Conservation (phyloP, 2,329 filamentous ascomycete genomes). For the Ambrosiella xylebori region DNA sequence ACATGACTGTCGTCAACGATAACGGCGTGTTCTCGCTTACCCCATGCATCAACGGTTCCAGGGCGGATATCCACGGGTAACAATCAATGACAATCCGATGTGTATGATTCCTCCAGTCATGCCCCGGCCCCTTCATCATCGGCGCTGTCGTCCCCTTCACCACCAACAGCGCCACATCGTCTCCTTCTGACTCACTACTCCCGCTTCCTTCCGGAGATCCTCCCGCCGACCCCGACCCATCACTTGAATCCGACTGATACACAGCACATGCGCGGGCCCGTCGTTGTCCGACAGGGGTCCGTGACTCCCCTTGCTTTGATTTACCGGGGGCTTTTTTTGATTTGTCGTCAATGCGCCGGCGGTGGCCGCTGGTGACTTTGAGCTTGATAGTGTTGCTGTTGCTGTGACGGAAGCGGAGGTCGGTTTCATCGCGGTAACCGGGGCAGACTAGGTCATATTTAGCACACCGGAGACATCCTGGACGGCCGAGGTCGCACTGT, state of each 20-base stretch:
- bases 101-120: conserved; percentile 8
- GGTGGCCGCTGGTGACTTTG: background rate
- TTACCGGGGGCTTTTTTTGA: background rate
- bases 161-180: background rate
- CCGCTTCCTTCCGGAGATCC: background rate
- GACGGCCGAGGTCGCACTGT: conserved; percentile 12
- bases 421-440: conserved; percentile 12
- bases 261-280: background rate
- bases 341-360: background rate
- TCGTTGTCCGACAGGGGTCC: background rate
- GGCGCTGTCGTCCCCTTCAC: background rate
- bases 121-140: background rate
- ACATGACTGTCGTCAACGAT: conserved; percentile 9
- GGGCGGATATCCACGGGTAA: conserved; percentile 11
- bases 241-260: background rate
- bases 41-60: conserved; percentile 12
- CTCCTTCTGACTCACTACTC: background rate
- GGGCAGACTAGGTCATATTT: conserved; percentile 10
- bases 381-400: conserved; percentile 12
- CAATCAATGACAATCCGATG: conserved; percentile 11
- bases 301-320: background rate
- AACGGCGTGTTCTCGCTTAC: conserved; percentile 6
- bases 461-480: conserved; percentile 10
- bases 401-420: conserved; percentile 13
- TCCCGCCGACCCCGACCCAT: background rate